These are phyloP conservation scores for Apium graveolens DNA, from an alignment of 129 eudicot genomes.

Conservation along the genomic window DNA sequence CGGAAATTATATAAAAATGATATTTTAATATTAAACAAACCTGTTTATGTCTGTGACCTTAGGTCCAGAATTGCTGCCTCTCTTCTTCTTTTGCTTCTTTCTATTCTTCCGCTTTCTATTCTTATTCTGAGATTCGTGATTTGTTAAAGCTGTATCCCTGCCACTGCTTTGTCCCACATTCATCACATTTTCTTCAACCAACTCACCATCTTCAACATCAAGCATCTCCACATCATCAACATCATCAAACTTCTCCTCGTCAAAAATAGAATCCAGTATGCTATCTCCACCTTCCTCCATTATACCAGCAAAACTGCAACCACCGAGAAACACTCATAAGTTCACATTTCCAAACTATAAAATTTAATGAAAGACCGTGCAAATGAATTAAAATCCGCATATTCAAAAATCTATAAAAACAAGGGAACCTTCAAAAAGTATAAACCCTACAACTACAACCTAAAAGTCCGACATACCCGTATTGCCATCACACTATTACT, in stretches of 20 bases:
- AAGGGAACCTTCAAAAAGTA: not conserved
- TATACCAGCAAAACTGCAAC: constrained; percentile 20
- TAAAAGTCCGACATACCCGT: no score
- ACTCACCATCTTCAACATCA: constrained; percentile 88
- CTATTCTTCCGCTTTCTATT: constrained; percentile 31
- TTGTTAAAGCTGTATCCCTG: constrained; percentile 15
- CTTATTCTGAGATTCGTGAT: constrained; percentile 30
- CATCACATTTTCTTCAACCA: constrained; percentile 31
- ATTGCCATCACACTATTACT: no score
- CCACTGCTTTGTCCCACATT: constrained; percentile 24
- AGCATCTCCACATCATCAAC: constrained; percentile 72
- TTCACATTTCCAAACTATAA: not conserved
- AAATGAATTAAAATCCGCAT: not conserved
- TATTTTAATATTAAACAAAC: constrained; percentile 20
- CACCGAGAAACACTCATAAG: not conserved
- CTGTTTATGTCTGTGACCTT: constrained; percentile 56
- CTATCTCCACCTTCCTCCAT: constrained; percentile 69
- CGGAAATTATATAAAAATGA: no score
- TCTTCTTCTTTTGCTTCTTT: constrained; percentile 39
- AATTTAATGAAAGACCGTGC: not conserved
- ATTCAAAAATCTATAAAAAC: not conserved
- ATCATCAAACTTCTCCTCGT: constrained; percentile 45
- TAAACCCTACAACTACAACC: not conserved
- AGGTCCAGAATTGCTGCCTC: constrained; percentile 32
- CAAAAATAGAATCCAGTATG: constrained; percentile 52